Percentiles rank a stretch among this genome's conserved stretches.
Evolutionary conservation across 805 yeast species (phyloP).

Genomic region (Metschnikowia rubicola): DNA sequence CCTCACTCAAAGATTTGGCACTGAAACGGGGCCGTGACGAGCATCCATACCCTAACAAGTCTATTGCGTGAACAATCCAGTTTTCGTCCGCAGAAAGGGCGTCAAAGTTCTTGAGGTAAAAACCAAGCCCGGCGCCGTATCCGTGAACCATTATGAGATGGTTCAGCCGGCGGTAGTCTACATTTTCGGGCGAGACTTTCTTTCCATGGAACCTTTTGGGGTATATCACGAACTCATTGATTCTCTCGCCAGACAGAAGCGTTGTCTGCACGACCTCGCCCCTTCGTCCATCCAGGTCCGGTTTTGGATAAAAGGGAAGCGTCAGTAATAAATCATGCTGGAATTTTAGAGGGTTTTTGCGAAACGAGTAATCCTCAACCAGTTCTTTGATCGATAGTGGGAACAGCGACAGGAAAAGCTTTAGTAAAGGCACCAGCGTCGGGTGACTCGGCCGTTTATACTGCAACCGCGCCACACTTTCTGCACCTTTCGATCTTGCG

Average conservation of each 20-base stretch:
- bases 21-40: constrained; percentile 73
- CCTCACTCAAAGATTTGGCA: constrained; percentile 38
- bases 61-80: constrained; percentile 83
- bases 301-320: constrained; percentile 45
- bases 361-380: constrained; percentile 44
- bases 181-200: neutral
- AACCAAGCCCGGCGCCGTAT: constrained; percentile 44
- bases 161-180: constrained; percentile 4
- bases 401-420: constrained; percentile 51
- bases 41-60: constrained; percentile 86
- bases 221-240: constrained; percentile 42
- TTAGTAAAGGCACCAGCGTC: constrained; percentile 58
- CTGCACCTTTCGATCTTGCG: neutral
- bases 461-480: neutral
- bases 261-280: constrained; percentile 32
- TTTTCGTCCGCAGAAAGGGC: constrained; percentile 28
- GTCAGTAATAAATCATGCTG: constrained; percentile 45
- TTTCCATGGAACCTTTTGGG: constrained; percentile 7
- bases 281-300: constrained; percentile 26
- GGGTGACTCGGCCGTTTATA: constrained; percentile 62
- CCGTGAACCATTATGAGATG: constrained; percentile 45
- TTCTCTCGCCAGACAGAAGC: constrained; percentile 27
- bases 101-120: constrained; percentile 39
- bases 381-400: constrained; percentile 56
- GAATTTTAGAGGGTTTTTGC: constrained; percentile 37